A percentile compares a stretch with the other conserved stretches of the same genome.
These are phyloP conservation scores for Pyropia yezoensis DNA, from an alignment of 23 red algal genomes.

Conservation along the genomic window DNA sequence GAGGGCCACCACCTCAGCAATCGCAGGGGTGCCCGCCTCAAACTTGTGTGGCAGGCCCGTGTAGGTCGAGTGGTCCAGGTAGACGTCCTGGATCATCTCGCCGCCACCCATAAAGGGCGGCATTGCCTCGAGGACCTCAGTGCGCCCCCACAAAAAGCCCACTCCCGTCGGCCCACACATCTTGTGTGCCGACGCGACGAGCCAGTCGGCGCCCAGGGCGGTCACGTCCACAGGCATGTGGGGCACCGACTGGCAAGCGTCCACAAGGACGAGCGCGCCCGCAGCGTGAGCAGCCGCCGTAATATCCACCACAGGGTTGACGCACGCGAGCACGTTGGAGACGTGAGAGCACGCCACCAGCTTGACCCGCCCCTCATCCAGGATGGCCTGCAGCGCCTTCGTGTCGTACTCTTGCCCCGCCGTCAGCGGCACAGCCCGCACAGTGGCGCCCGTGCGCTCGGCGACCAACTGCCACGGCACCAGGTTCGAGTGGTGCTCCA, in stretches of 20 bases:
- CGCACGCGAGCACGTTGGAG: conserved; percentile 84
- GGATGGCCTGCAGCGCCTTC: conserved; percentile 18
- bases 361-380: conserved; percentile 42
- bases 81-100: conserved; percentile 97
- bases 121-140: conserved; percentile 69
- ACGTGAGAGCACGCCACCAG: conserved; percentile 87
- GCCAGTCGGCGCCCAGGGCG: conserved; percentile 74
- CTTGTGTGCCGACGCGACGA: conserved; percentile 88
- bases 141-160: conserved; percentile 81
- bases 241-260: conserved; percentile 95
- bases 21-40: conserved; percentile 95
- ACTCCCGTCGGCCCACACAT: conserved; percentile 99
- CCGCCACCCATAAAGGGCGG: conserved; percentile 92
- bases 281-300: conserved; percentile 29
- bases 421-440: conserved; percentile 56
- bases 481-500: conserved; percentile 98
- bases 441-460: conserved; percentile 38
- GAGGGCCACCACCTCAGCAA: conserved; percentile 82
- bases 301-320: conserved; percentile 63
- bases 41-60: conserved; percentile 93
- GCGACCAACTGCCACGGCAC: conserved; percentile 98
- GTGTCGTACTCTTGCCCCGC: conserved; percentile 40
- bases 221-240: conserved; percentile 95
- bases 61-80: conserved; percentile 62
- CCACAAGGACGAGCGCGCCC: conserved; percentile 74